Evolutionary conservation across 192 early-diverging fungal genomes (phyloP), one percentile per base, ranked within the genome.

Genomic region (Podila clonocystis): DNA sequence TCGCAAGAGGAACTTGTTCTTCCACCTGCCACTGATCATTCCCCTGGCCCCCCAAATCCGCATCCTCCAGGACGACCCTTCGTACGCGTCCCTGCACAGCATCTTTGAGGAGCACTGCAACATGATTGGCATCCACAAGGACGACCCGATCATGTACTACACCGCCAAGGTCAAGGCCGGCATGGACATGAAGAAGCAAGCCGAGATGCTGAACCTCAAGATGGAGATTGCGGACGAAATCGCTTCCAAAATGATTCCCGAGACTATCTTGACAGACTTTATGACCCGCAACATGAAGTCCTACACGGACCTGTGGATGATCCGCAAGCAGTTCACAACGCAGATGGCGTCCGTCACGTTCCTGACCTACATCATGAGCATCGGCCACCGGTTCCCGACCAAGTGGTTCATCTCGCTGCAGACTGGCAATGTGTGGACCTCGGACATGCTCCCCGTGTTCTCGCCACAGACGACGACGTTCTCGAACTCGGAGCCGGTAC

Each of bases 41-140:
- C 96, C 97, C 12, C 82, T 99, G 29, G 93, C 97, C 0, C 96
- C 95, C 7, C 92, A 97, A 72, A 91, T 98, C 33, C 94, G 98
- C 12, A 87, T 99, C 22, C 92, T 99, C 5, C 89, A 96, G 82
- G 97, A 98, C 82, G 96, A 98, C 77, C 89, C 95, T 7, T 93
- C 94, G 15, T 93, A 97, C 62, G 89, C 91, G 29, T 93, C 95
- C 9, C 82, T 99, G 28, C 95, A 98, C 71, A 95, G 98, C 55
- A 92, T 99, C 49, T 99, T 94, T 82, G 97, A 98, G 82, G 87
- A 92, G 28, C 90, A 98, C 70, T 97, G 96, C 59, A 86, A 89
- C 48, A 85, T 82, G 58, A 79, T 77, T 49, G 89, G 92, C 22
- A 91, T 93, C 29, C 88, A 94, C 68, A 96, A 95, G 77, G 97